These are phyloP conservation scores for Margaritispora aquatica DNA, from an alignment of 495 filamentous ascomycete genomes.

Conservation along the genomic window DNA sequence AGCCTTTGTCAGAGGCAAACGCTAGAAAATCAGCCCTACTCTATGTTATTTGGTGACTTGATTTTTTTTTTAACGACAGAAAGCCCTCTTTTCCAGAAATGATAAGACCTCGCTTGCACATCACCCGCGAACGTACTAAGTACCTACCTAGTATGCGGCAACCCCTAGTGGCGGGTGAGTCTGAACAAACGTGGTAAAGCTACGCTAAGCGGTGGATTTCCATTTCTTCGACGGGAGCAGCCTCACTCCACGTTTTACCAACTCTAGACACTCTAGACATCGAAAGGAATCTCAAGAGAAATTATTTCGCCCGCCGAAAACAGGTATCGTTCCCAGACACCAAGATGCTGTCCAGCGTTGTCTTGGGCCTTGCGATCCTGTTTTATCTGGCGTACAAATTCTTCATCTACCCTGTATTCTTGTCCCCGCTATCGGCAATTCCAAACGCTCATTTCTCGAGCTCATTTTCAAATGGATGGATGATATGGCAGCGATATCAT, in stretches of 20 bases:
- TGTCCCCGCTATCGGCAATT: conserved; percentile 61
- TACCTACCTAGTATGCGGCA: not conserved
- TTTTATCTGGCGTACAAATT: conserved; percentile 38
- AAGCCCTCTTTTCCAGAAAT: not conserved
- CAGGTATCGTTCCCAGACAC: not conserved
- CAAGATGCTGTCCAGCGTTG: not conserved
- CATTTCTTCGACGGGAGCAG: not conserved
- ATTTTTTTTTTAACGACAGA: not conserved
- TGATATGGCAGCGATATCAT: conserved; percentile 24
- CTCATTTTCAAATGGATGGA: conserved; percentile 54
- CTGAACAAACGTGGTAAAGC: not conserved
- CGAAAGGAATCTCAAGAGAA: not conserved
- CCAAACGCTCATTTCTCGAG: conserved; percentile 59
- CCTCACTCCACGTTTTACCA: not conserved
- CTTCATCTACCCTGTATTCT: conserved; percentile 53
- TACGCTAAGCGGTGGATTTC: not conserved
- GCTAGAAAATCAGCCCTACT: not conserved
- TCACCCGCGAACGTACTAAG: too few species aligned
- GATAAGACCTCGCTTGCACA: too few species aligned
- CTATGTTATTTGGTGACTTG: not conserved
- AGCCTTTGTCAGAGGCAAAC: not conserved
- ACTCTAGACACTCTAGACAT: not conserved
- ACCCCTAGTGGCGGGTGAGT: not conserved
- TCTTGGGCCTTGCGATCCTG: conserved; percentile 2
- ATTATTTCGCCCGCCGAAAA: not conserved